These are phyloP conservation scores for Cucurbita pepo DNA, from an alignment of 306 rosid species.

Conservation along the genomic window DNA sequence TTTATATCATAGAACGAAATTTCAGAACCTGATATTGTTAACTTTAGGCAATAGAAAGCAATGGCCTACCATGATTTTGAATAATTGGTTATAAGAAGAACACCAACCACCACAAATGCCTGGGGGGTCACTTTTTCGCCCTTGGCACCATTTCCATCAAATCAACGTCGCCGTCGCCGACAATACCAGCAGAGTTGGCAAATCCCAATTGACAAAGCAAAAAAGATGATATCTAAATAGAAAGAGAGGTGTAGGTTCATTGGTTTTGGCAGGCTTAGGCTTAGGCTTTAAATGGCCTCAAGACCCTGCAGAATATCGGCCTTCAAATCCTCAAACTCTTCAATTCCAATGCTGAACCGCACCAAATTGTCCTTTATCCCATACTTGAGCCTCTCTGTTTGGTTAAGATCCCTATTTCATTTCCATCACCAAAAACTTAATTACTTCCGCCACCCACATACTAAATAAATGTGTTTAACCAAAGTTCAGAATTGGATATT, in stretches of 20 bases:
- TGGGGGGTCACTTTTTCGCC: not conserved
- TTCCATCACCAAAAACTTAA: not conserved
- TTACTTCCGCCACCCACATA: not conserved
- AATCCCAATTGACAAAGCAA: not conserved
- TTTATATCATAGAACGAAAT: too few relatives aligned
- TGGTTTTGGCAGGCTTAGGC: not conserved
- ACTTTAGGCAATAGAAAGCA: not conserved
- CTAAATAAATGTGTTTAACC: not conserved
- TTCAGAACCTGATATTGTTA: too few relatives aligned
- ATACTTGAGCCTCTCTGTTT: slow-evolving; percentile 49
- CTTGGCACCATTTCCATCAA: not conserved
- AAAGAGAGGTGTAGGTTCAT: not conserved
- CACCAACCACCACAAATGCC: not conserved
- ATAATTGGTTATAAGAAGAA: not conserved
- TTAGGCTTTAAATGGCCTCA: slow-evolving; percentile 24
- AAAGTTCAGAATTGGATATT: not conserved
- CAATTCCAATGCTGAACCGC: slow-evolving; percentile 89
- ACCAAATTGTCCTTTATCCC: slow-evolving; percentile 82
- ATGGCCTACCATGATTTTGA: not conserved
- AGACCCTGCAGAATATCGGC: slow-evolving; percentile 66
- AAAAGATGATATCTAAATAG: not conserved
- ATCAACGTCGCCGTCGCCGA: not conserved
- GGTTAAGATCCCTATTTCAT: slow-evolving; percentile 61
- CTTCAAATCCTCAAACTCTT: slow-evolving; percentile 56
- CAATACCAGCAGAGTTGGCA: not conserved